These are phyloP conservation scores for Rhododendron mucronatum DNA, from an alignment of 148 eudicot species.

Conservation along the genomic window DNA sequence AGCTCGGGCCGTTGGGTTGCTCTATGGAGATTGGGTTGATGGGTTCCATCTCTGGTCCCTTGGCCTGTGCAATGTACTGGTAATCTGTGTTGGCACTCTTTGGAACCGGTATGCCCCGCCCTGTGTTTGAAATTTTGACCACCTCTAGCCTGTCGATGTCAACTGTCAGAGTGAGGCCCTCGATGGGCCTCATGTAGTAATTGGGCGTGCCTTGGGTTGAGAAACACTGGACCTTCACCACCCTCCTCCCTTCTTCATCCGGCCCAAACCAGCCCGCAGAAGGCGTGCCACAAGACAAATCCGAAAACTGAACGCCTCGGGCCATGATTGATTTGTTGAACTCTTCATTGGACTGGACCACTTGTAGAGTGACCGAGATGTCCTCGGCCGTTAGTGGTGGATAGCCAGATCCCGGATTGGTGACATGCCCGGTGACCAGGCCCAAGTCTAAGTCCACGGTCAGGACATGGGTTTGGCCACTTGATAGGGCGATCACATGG, in stretches of 20 bases:
- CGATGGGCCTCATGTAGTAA: constrained; percentile 45
- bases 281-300: constrained; percentile 19
- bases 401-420: constrained; percentile 19
- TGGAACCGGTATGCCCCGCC: constrained; percentile 29
- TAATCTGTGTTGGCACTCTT: constrained; percentile 27
- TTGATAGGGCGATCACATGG: not conserved
- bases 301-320: constrained; percentile 11
- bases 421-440: constrained; percentile 2
- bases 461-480: constrained; percentile 21
- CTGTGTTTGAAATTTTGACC: constrained; percentile 17
- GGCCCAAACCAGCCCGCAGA: constrained; percentile 33
- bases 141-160: constrained; percentile 26
- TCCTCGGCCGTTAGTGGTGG: constrained; percentile 17
- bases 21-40: constrained; percentile 30
- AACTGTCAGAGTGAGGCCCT: constrained; percentile 23
- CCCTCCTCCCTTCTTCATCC: constrained; percentile 25
- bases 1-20: constrained; percentile 39
- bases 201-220: constrained; percentile 30
- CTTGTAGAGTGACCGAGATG: not conserved
- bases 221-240: constrained; percentile 29
- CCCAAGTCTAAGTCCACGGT: constrained; percentile 21
- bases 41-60: constrained; percentile 15
- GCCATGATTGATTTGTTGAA: constrained; percentile 21
- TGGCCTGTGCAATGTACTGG: not conserved
- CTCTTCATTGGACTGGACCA: not conserved